Conservation (phyloP, 2,329 filamentous ascomycete genomes). For the Pestalotiopsis fici region DNA sequence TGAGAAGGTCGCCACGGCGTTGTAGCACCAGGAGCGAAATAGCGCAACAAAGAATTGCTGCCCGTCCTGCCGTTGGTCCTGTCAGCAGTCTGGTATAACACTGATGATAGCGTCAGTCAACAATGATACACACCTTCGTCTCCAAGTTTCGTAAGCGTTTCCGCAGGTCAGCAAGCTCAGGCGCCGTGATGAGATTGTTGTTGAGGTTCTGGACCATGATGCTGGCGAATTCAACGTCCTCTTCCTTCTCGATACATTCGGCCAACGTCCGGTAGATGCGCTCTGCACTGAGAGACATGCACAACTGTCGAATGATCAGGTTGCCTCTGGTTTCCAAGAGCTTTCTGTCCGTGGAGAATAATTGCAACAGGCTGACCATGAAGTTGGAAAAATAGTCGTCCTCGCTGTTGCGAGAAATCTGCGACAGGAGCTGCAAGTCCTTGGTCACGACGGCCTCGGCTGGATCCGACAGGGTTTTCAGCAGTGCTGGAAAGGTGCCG, state of each 20-base stretch:
- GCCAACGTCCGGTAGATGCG: slow-evolving; percentile 94
- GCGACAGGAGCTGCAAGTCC: slow-evolving; percentile 88
- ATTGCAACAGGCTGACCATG: slow-evolving; percentile 93
- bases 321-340: slow-evolving; percentile 92
- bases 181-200: slow-evolving; percentile 97
- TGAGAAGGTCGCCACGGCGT: slow-evolving; percentile 96
- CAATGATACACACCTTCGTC: slow-evolving; percentile 59
- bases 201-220: slow-evolving; percentile 99
- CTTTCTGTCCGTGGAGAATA: slow-evolving; percentile 92
- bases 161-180: slow-evolving; percentile 86
- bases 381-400: slow-evolving; percentile 98
- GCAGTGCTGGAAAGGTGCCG: slow-evolving; percentile 90
- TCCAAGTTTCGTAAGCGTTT: slow-evolving; percentile 90
- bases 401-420: slow-evolving; percentile 95
- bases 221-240: slow-evolving; percentile 97
- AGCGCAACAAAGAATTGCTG: slow-evolving; percentile 93
- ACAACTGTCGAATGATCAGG: slow-evolving; percentile 93
- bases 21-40: slow-evolving; percentile 98
- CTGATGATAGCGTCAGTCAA: background rate
- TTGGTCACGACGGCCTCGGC: slow-evolving; percentile 95
- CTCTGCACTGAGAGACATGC: slow-evolving; percentile 88
- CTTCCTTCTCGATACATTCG: slow-evolving; percentile 95
- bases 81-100: background rate
- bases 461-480: slow-evolving; percentile 95
- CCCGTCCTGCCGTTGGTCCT: slow-evolving; percentile 63